These are phyloP conservation scores for Cytospora paraplurivora DNA, from an alignment of 2,329 filamentous ascomycete genomes.

Conservation along the genomic window DNA sequence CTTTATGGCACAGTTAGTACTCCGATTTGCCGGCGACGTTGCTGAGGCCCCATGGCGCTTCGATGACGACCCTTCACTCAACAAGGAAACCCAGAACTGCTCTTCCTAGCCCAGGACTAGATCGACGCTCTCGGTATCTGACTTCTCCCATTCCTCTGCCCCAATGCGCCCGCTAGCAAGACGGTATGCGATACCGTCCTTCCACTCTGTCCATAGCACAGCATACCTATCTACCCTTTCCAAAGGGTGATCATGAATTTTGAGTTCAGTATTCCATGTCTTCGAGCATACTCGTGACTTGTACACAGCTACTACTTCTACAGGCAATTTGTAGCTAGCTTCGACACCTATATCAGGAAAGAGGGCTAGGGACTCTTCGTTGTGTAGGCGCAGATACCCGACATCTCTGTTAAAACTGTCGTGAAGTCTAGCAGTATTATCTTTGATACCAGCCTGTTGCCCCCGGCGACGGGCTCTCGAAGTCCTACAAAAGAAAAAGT, in stretches of 20 bases:
- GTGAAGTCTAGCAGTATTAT: not conserved
- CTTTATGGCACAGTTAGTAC: too few relatives aligned
- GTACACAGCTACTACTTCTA: slow-evolving; percentile 9
- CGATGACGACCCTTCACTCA: not conserved
- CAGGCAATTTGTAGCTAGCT: not conserved
- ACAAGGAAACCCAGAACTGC: not conserved
- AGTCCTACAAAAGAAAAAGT: slow-evolving; percentile 20
- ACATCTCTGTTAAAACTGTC: not conserved
- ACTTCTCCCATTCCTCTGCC: slow-evolving; percentile 12
- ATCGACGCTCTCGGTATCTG: not conserved
- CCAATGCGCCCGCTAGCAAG: not conserved
- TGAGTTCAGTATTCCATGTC: not conserved
- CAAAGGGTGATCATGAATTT: not conserved
- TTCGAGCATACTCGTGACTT: not conserved
- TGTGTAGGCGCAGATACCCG: slow-evolving; percentile 1
- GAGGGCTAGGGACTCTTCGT: not conserved
- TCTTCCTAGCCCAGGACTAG: slow-evolving; percentile 5
- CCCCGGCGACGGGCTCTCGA: slow-evolving; percentile 12
- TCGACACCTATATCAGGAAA: not conserved
- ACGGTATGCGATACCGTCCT: slow-evolving; percentile 15
- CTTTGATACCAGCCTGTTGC: not conserved
- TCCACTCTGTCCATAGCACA: slow-evolving; percentile 17
- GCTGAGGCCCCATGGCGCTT: not conserved
- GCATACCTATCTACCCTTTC: slow-evolving; percentile 2
- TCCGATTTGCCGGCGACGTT: too few relatives aligned